Base-by-base conservation (phyloP, 441 rosid species). In the Aquilaria agallochum region DNA sequence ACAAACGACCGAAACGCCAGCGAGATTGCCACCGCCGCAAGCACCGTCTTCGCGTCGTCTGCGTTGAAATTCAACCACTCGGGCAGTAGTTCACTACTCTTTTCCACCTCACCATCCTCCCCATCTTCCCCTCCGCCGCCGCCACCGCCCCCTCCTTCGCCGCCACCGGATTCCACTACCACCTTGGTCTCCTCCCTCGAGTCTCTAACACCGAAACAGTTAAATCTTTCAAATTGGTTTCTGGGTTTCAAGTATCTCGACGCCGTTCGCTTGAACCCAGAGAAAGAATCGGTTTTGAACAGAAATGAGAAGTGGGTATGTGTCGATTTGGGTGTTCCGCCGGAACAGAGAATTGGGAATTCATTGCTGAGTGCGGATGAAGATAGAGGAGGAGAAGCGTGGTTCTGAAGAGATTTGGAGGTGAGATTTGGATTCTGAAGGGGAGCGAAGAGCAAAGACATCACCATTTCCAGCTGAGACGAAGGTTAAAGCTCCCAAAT, bases 41-140 rank as follows among this genome's bases (percentile, higher is more conserved):
- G 53, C 65, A 95, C 92, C 9, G 97, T 85, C 72, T 81, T 88
- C 6, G 86, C 98, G 62, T 95, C 97, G 66, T 89, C 95, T 5
- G 84, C 27, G 32, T 83, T 81, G 54, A 95, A 58, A 52, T 85
- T 82, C 45, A 90, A 53, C 96, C 97, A 95, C 40, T 88, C 96
- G 1, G 97, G 92, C 33, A 88, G 68, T 31, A 69, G 46, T 20
- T 87, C 89, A 55, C 58, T 60, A 13, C 69, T 74, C 13, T 63
- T 79, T 58, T 74, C 87, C 60, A 63, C 78, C 53, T 78, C 83
- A 44, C 55, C 76, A 11, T 74, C 86, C 31, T 63, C 88, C 32
- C 68, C 78, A 15, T 72, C 80, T 11, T 58, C 61, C 7, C 45
- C 2, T 0, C 59, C 81, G 2, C 75, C 87, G 0, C 73, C 81